Conservation (phyloP, 768 basidiomycete genomes). For the Phanerochaete sordida region DNA sequence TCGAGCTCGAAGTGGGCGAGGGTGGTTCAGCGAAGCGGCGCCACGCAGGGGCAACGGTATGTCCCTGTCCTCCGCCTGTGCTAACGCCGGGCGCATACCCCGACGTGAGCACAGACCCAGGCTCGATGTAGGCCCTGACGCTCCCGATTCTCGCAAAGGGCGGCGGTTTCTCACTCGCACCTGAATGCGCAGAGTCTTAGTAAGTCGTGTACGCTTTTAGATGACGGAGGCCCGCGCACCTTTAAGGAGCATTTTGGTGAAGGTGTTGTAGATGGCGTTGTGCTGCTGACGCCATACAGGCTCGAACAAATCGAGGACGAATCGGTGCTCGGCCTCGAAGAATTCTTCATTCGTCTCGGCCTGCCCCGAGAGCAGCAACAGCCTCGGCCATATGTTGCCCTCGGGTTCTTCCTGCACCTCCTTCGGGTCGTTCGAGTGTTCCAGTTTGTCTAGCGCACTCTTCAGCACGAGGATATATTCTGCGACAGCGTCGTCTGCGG, state of each 20-base stretch:
- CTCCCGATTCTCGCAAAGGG: no score
- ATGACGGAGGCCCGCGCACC: neutral
- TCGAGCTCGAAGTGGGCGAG: no score
- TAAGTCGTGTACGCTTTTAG: neutral
- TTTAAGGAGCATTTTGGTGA: neutral
- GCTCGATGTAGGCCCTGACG: no score
- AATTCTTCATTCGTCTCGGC: conserved; percentile 1
- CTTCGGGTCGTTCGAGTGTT: neutral
- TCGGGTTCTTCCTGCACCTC: neutral
- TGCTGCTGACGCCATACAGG: conserved; percentile 10
- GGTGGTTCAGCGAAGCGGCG: no score
- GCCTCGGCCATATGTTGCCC: neutral
- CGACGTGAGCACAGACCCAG: no score
- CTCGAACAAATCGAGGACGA: conserved; percentile 11
- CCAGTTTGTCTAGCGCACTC: neutral
- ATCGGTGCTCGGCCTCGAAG: conserved; percentile 6
- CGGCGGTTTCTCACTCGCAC: no score
- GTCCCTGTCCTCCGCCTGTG: no score
- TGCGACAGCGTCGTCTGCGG: neutral
- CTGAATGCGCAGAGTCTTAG: neutral
- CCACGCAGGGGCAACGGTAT: no score
- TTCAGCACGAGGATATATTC: neutral
- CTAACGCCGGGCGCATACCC: no score
- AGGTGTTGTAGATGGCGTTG: conserved; percentile 4
- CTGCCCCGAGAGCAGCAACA: neutral